Conservation (phyloP, 2,329 filamentous ascomycete species). For the Cladosporium austrohemisphaericum region DNA sequence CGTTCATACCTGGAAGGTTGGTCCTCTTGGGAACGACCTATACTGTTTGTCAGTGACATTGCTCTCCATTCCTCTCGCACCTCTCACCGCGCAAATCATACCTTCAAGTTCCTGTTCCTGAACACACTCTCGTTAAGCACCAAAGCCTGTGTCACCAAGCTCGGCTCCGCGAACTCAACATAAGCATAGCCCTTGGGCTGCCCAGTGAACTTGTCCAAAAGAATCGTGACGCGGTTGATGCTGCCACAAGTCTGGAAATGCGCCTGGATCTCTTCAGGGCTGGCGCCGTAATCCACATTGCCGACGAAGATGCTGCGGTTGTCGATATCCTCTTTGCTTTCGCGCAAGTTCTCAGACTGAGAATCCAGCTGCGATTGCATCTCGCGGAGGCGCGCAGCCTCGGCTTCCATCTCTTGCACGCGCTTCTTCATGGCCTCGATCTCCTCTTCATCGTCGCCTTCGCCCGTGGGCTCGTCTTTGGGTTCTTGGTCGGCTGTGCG, state of each 20-base stretch:
- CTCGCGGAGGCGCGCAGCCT: constrained; percentile 53
- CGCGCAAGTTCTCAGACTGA: constrained; percentile 74
- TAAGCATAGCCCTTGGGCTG: constrained; percentile 99
- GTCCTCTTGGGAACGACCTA: constrained; percentile 89
- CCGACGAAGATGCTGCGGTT: constrained; percentile 95
- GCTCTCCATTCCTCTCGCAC: neutral
- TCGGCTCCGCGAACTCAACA: constrained; percentile 95
- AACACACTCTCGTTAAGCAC: constrained; percentile 96
- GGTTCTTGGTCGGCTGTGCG: neutral
- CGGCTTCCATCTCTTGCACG: constrained; percentile 56
- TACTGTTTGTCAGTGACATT: constrained; percentile 23
- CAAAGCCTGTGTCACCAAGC: constrained; percentile 84
- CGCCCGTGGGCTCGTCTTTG: constrained; percentile 25
- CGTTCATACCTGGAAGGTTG: constrained; percentile 90
- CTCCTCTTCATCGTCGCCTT: constrained; percentile 37
- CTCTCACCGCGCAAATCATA: constrained; percentile 40
- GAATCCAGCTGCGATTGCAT: constrained; percentile 68
- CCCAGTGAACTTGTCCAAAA: constrained; percentile 96
- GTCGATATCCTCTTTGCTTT: constrained; percentile 95
- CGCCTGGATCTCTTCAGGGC: constrained; percentile 95
- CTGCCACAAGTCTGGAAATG: constrained; percentile 96
- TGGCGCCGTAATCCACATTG: constrained; percentile 96
- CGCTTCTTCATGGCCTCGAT: constrained; percentile 52
- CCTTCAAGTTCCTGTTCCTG: constrained; percentile 92
- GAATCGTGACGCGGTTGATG: constrained; percentile 96